Percentiles rank a stretch among this genome's conserved stretches.
Conservation (phyloP, 495 filamentous ascomycete species). For the Lophiotrema nucula region DNA sequence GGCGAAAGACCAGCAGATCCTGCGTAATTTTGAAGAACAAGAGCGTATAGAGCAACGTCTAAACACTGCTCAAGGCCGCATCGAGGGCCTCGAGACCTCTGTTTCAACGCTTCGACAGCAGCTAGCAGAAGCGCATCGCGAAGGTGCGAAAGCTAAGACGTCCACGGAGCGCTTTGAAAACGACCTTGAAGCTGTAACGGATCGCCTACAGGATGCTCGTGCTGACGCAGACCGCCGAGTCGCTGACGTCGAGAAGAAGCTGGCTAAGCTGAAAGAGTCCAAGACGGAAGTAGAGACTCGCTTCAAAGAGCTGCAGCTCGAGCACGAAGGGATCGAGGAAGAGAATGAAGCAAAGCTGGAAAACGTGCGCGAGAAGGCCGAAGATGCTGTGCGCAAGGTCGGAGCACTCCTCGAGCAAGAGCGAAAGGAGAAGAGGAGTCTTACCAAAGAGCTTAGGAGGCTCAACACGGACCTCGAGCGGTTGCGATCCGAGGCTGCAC, state of each 20-base stretch:
- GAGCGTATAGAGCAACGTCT: slow-evolving; percentile 19
- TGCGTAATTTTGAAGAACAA: slow-evolving; percentile 28
- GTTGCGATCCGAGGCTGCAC: slow-evolving; percentile 11
- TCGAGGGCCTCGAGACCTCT: slow-evolving; percentile 22
- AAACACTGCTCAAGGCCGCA: slow-evolving; percentile 14
- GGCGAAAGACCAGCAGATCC: slow-evolving; percentile 22
- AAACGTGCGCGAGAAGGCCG: slow-evolving; percentile 17
- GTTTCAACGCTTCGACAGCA: slow-evolving; percentile 28
- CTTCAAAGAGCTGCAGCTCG: slow-evolving; percentile 7
- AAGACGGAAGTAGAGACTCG: slow-evolving; percentile 14
- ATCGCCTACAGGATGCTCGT: slow-evolving; percentile 16
- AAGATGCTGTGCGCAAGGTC: slow-evolving; percentile 22
- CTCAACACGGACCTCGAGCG: slow-evolving; percentile 6
- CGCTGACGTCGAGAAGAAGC: slow-evolving; percentile 18
- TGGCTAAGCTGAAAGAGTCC: slow-evolving; percentile 22
- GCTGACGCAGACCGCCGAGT: slow-evolving; percentile 19
- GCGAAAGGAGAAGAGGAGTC: slow-evolving; percentile 17
- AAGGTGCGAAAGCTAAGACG: slow-evolving; percentile 13
- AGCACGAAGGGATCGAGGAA: slow-evolving; percentile 12
- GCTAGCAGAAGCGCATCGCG: slow-evolving; percentile 15
- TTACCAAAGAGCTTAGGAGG: slow-evolving; percentile 19
- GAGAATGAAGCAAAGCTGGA: slow-evolving; percentile 8
- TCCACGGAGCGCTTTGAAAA: slow-evolving; percentile 14
- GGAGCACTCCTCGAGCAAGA: slow-evolving; percentile 15
- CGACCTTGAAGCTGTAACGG: slow-evolving; percentile 13